phyloP scores from a whole-genome alignment of 306 rosid genomes.

The Coriaria nepalensis region DNA sequence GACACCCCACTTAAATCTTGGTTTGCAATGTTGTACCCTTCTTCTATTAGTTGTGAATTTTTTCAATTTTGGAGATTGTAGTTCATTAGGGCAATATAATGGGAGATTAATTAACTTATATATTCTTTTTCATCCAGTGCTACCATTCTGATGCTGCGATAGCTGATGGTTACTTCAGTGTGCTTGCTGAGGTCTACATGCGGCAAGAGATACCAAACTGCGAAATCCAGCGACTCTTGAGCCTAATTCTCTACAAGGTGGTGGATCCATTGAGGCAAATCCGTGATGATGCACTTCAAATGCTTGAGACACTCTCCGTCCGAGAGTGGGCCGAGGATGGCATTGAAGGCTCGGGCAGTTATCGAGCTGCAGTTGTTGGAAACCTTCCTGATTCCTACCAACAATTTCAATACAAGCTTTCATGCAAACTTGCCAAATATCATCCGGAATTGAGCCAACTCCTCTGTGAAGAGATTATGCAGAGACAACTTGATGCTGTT shows the following conservation, averaged over 20 bases:
- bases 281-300: slow-evolving; percentile 99
- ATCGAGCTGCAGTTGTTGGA: slow-evolving; percentile 99
- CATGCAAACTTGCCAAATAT: slow-evolving; percentile 98
- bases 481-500: slow-evolving; percentile 97
- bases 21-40: slow-evolving; percentile 11
- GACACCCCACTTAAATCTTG: neutral
- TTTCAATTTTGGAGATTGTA: too few relatives aligned
- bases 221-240: slow-evolving; percentile 90
- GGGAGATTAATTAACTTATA: slow-evolving; percentile 12
- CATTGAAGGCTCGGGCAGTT: slow-evolving; percentile 83
- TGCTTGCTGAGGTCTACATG: slow-evolving; percentile 99
- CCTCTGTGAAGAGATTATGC: slow-evolving; percentile 99
- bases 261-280: slow-evolving; percentile 98
- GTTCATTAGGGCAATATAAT: too few relatives aligned
- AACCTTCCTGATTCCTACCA: slow-evolving; percentile 99
- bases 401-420: slow-evolving; percentile 97
- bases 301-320: slow-evolving; percentile 97
- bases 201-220: slow-evolving; percentile 98
- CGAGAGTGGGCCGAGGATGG: slow-evolving; percentile 99
- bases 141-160: slow-evolving; percentile 92
- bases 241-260: slow-evolving; percentile 96
- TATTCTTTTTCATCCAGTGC: slow-evolving; percentile 54
- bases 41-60: slow-evolving; percentile 4
- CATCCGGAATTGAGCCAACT: slow-evolving; percentile 98
- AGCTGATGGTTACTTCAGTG: slow-evolving; percentile 99